Conservation (phyloP, 2,329 filamentous ascomycete species). For the Epichloe brachyelytri region DNA sequence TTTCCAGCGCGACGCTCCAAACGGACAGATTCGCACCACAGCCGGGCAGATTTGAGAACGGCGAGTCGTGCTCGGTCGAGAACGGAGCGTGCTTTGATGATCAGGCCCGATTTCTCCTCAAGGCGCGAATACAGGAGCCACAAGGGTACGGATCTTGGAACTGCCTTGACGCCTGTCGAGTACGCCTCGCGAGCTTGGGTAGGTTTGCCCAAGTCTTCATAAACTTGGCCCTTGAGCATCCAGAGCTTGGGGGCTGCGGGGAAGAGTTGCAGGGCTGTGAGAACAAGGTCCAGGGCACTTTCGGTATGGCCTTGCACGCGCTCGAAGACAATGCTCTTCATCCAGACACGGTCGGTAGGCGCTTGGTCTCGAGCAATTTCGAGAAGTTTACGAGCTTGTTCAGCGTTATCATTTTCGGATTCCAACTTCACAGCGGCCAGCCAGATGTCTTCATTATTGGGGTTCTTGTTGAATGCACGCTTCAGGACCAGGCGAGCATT, state of each 20-base stretch:
- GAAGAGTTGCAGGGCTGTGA: slow-evolving; percentile 76
- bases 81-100: slow-evolving; percentile 86
- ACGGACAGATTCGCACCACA: slow-evolving; percentile 91
- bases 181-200: slow-evolving; percentile 85
- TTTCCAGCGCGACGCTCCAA: slow-evolving; percentile 84
- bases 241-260: slow-evolving; percentile 79
- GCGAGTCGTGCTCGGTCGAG: slow-evolving; percentile 84
- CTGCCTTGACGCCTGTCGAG: slow-evolving; percentile 74
- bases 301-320: slow-evolving; percentile 69
- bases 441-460: slow-evolving; percentile 97
- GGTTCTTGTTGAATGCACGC: slow-evolving; percentile 85
- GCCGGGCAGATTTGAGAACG: slow-evolving; percentile 67
- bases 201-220: slow-evolving; percentile 67
- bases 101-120: slow-evolving; percentile 70
- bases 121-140: slow-evolving; percentile 84
- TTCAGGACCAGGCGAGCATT: slow-evolving; percentile 77
- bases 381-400: slow-evolving; percentile 71
- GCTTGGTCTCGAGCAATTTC: slow-evolving; percentile 75
- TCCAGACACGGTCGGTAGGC: slow-evolving; percentile 92
- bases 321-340: slow-evolving; percentile 91
- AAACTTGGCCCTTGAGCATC: slow-evolving; percentile 99
- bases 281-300: slow-evolving; percentile 72
- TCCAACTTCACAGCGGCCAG: slow-evolving; percentile 92
- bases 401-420: slow-evolving; percentile 72
- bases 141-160: slow-evolving; percentile 68